Evolutionary conservation across 352 stramenopile genomes (phyloP), one percentile per base, ranked within the genome.

Genomic region (Pythium myriotylum): DNA sequence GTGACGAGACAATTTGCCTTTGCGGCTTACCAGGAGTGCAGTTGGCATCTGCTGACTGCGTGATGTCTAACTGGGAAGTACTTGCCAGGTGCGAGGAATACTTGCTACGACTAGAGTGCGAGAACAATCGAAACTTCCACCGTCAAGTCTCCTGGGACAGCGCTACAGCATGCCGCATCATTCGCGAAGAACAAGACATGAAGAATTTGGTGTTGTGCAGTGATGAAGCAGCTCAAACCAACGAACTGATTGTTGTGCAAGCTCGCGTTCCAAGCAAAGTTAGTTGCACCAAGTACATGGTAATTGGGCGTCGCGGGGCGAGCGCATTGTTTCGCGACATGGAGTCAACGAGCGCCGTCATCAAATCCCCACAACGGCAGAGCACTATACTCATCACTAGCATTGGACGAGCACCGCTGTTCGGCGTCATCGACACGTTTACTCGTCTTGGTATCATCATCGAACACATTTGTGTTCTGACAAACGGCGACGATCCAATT

Each of bases 71-170:
- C 53, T 52, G 14, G 40, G 12, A 2, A 8, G 2, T 26, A 14
- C 53, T 60, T 3, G 8, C 24, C 9, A 23, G 42, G 1, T 45
- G 22, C 27, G 53, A 60, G 24, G 19, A 43, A 22, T 60, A 45
- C 40, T 45, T 60, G 3, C 10, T 29, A 10, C 17, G 42, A 1
- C 53, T 60, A 7, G 53, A 60, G 19, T 9, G 7, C 0, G 2
- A 16, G n/a, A 45, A 22, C 29, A 29, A 42, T 2, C 2, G 9
- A 19, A 33, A 13, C 1, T 52, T 60, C 23, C 33, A 35, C 27
- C 40, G 53, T 6, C 53, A 60, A 23, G 41, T 51, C 19, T 9
- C 9, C 1, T 60, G 53, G 53, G 53, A 60, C 19, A 60, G 53
- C 27, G 10, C 52, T 10, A 33, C 41, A 4, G 53, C 39, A 10